These are phyloP conservation scores for Gossypium australe DNA, from an alignment of 345 rosid genomes.

Conservation along the genomic window DNA sequence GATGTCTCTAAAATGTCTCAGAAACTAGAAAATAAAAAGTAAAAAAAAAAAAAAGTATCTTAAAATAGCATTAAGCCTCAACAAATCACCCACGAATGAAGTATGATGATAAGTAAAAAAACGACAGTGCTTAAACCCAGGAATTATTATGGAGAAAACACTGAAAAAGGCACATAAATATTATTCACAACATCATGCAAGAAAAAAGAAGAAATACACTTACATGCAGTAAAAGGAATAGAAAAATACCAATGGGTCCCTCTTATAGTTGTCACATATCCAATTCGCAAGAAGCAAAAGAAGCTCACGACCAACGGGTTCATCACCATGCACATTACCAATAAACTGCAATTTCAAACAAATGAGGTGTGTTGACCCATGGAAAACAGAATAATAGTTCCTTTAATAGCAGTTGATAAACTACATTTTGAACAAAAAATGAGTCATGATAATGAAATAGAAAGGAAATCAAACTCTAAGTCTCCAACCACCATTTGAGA, in stretches of 20 bases:
- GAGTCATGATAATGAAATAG: neutral
- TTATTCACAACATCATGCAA: neutral
- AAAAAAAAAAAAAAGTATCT: neutral
- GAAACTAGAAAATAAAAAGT: neutral
- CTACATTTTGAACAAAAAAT: neutral
- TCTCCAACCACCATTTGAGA: neutral
- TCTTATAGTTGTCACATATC: constrained; percentile 78
- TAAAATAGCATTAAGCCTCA: neutral
- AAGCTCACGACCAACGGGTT: constrained; percentile 95
- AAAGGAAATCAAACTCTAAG: neutral
- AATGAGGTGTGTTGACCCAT: constrained; percentile 13
- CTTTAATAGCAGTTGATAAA: neutral
- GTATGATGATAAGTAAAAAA: neutral
- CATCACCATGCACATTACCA: constrained; percentile 96
- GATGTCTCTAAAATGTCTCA: neutral
- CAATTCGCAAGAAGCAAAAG: constrained; percentile 74
- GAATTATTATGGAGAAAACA: neutral
- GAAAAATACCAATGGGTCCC: constrained; percentile 69
- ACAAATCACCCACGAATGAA: neutral
- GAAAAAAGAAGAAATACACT: neutral
- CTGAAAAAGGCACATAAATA: neutral
- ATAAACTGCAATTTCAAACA: constrained; percentile 49
- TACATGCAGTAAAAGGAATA: constrained; percentile 12
- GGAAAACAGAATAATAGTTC: neutral
- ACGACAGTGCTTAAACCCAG: neutral